A percentile compares a stretch with the other conserved stretches of the same genome.
Evolutionary conservation across 2,329 filamentous ascomycete species (phyloP).

Genomic region (Fusarium algeriense): DNA sequence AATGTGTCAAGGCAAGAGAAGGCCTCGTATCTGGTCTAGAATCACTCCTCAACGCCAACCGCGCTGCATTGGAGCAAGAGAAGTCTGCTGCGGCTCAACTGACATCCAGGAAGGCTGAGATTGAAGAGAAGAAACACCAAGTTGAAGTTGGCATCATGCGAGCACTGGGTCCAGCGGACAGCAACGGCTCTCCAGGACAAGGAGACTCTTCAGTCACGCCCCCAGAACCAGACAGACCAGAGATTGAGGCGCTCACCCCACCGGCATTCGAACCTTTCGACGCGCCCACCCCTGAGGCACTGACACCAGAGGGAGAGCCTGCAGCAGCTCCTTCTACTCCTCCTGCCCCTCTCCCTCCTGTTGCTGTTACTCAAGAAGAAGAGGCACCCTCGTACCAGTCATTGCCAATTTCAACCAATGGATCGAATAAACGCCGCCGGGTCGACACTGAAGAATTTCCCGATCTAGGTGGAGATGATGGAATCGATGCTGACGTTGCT

Average conservation of each 20-base stretch:
- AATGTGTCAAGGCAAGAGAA: conserved; percentile 87
- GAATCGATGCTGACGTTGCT: conserved; percentile 68
- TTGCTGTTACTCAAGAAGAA: conserved; percentile 47
- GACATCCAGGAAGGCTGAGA: conserved; percentile 73
- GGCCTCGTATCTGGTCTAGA: conserved; percentile 84
- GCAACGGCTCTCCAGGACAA: conserved; percentile 61
- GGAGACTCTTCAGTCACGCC: conserved; percentile 60
- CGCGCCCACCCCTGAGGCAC: conserved; percentile 33
- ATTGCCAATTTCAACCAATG: conserved; percentile 63
- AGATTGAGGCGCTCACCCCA: conserved; percentile 90
- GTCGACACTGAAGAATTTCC: conserved; percentile 66
- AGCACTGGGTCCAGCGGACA: conserved; percentile 75
- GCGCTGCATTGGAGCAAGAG: conserved; percentile 76
- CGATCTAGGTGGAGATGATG: conserved; percentile 66
- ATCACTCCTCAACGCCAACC: conserved; percentile 81
- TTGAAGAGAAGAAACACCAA: conserved; percentile 85
- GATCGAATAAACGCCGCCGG: conserved; percentile 68
- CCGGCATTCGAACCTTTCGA: conserved; percentile 57
- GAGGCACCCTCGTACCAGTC: conserved; percentile 63
- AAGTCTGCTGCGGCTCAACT: conserved; percentile 75
- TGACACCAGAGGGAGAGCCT: conserved; percentile 33
- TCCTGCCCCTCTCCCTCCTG: conserved; percentile 32
- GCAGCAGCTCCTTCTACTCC: conserved; percentile 38
- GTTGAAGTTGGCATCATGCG: conserved; percentile 94
- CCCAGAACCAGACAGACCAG: conserved; percentile 77